phyloP scores from a whole-genome alignment of 129 eudicot species.

The Flaveria linearis region DNA sequence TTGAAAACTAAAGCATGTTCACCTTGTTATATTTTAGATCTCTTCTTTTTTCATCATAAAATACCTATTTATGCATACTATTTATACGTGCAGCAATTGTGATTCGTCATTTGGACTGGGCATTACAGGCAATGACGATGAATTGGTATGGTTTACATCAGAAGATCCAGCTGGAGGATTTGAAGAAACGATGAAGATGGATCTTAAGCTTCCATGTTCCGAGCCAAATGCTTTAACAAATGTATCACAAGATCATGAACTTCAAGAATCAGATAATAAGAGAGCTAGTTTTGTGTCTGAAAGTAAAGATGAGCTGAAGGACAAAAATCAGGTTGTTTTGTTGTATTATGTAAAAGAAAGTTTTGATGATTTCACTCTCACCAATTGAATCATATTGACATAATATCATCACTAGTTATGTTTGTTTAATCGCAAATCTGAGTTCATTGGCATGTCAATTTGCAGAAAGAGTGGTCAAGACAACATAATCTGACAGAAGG shows the following conservation, averaged over 20 bases:
- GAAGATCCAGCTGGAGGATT: conserved; percentile 57
- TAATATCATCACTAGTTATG: background rate
- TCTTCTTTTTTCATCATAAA: background rate
- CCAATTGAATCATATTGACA: conserved; percentile 17
- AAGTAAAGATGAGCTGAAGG: conserved; percentile 32
- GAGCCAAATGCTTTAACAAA: conserved; percentile 40
- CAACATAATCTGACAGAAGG: conserved; percentile 46
- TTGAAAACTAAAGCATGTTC: conserved; percentile 15
- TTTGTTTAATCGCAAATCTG: conserved; percentile 3
- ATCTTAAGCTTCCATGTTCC: conserved; percentile 50
- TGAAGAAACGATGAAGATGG: conserved; percentile 50
- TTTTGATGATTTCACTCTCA: conserved; percentile 1
- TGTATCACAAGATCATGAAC: conserved; percentile 36
- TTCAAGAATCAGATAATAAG: conserved; percentile 29
- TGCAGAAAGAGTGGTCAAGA: conserved; percentile 40
- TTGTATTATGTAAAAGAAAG: conserved; percentile 8
- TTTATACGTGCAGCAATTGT: conserved; percentile 63
- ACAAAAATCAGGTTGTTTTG: conserved; percentile 42
- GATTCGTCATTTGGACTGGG: conserved; percentile 85
- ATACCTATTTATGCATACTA: conserved; percentile 9
- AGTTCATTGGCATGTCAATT: conserved; percentile 16
- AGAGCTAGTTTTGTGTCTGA: conserved; percentile 39
- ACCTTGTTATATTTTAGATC: background rate
- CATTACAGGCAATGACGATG: conserved; percentile 55
- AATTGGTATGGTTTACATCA: conserved; percentile 72